These are phyloP conservation scores for Penicillium fuscoglaucum DNA, from an alignment of 2,329 filamentous ascomycete species.

Conservation along the genomic window DNA sequence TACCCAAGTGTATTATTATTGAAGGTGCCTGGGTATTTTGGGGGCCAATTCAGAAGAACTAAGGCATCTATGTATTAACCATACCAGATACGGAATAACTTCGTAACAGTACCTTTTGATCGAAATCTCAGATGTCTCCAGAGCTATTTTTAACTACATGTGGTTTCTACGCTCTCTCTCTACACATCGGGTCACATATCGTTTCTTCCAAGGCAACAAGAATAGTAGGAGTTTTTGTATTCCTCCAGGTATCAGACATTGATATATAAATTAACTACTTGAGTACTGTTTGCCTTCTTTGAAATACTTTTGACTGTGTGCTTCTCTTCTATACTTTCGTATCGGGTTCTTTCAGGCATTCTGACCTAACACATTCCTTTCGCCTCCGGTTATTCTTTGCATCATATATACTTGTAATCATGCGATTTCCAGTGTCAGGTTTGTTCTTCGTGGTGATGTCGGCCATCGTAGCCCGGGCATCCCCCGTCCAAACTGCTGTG, in stretches of 20 bases:
- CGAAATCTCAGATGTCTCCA: neutral
- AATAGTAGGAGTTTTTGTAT: neutral
- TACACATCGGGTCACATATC: neutral
- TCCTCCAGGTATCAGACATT: neutral
- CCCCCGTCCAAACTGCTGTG: conserved; percentile 1
- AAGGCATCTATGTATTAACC: neutral
- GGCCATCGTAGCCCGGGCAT: neutral
- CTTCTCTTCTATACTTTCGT: neutral
- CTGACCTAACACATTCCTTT: neutral
- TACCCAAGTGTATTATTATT: neutral
- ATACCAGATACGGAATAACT: neutral
- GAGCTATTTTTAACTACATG: conserved; percentile 5
- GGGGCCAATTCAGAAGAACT: neutral
- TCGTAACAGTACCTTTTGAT: too few species aligned
- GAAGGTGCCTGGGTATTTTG: neutral
- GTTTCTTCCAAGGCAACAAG: neutral
- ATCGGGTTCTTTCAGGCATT: neutral
- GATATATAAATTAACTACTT: neutral
- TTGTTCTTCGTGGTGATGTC: neutral
- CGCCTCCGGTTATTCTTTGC: neutral
- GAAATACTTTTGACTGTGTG: neutral
- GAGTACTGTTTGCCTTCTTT: neutral
- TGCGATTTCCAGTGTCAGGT: neutral
- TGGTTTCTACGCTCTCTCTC: neutral
- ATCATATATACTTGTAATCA: neutral